A percentile compares a stretch with the other conserved stretches of the same genome.
phyloP scores from a whole-genome alignment of 768 basidiomycete species.

The Boletus sp. region DNA sequence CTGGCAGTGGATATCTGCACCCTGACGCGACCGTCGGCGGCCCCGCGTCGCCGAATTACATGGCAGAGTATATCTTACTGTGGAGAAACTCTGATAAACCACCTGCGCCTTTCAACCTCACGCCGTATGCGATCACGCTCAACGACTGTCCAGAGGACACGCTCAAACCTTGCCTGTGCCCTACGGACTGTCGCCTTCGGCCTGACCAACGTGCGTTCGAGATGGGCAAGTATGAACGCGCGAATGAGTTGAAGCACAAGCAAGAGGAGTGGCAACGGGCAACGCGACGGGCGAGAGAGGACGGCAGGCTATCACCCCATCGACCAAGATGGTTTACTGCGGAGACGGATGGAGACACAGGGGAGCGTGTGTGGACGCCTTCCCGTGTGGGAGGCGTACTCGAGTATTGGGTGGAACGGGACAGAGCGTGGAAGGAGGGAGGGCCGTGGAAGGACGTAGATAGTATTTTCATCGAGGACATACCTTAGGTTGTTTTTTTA shows the following conservation, averaged over 20 bases:
- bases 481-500: conserved; percentile 8
- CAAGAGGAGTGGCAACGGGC: conserved; percentile 81
- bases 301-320: conserved; percentile 69
- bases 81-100: conserved; percentile 92
- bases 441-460: conserved; percentile 68
- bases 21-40: conserved; percentile 66
- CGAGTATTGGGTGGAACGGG: conserved; percentile 85
- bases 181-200: conserved; percentile 89
- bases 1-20: conserved; percentile 56
- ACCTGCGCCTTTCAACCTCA: conserved; percentile 88
- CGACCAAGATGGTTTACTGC: conserved; percentile 85
- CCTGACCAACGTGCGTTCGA: conserved; percentile 97
- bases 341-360: conserved; percentile 82
- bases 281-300: conserved; percentile 73
- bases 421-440: conserved; percentile 52
- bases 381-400: conserved; percentile 48
- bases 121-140: conserved; percentile 89
- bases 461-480: conserved; percentile 74
- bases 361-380: conserved; percentile 87
- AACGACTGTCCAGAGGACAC: conserved; percentile 80
- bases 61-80: conserved; percentile 77
- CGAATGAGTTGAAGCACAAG: conserved; percentile 72
- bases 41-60: conserved; percentile 41
- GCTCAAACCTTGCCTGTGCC: conserved; percentile 70
- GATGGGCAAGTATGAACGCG: conserved; percentile 78